Percentiles rank a stretch among this genome's conserved stretches.
phyloP scores from a whole-genome alignment of 768 basidiomycete species.

The Hirschioporus abietinus region DNA sequence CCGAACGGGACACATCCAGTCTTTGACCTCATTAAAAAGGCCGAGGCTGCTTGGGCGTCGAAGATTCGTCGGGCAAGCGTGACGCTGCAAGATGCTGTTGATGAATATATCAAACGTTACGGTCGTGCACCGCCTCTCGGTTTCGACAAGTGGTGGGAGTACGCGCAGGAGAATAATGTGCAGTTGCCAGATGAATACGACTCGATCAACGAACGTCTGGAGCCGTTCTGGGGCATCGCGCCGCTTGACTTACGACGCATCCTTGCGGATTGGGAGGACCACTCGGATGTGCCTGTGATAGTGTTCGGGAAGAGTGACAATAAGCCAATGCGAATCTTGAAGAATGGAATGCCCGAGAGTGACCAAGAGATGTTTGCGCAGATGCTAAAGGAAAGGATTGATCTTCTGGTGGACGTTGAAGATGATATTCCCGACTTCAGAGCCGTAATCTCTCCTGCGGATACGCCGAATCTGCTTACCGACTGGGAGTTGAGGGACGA shows the following conservation, averaged over 20 bases:
- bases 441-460: constrained; percentile 40
- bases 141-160: constrained; percentile 48
- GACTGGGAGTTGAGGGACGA: constrained; percentile 28
- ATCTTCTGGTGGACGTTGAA: constrained; percentile 34
- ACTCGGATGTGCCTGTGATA: constrained; percentile 16
- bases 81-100: constrained; percentile 32
- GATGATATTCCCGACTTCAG: constrained; percentile 40
- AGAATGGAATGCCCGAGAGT: not conserved
- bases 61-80: constrained; percentile 32
- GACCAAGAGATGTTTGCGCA: not conserved
- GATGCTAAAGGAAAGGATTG: constrained; percentile 3
- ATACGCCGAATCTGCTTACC: constrained; percentile 34
- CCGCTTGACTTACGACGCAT: constrained; percentile 27
- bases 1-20: constrained; percentile 38
- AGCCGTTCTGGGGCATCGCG: constrained; percentile 38
- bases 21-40: constrained; percentile 33
- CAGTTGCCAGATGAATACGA: constrained; percentile 52
- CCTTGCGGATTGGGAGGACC: constrained; percentile 24
- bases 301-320: not conserved
- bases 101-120: constrained; percentile 34
- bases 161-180: constrained; percentile 38
- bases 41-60: constrained; percentile 33
- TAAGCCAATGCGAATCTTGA: not conserved
- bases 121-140: constrained; percentile 35
- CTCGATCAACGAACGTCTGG: constrained; percentile 37